Conservation (phyloP, 2,329 filamentous ascomycete genomes). For the Ceratocystis cubensis region DNA sequence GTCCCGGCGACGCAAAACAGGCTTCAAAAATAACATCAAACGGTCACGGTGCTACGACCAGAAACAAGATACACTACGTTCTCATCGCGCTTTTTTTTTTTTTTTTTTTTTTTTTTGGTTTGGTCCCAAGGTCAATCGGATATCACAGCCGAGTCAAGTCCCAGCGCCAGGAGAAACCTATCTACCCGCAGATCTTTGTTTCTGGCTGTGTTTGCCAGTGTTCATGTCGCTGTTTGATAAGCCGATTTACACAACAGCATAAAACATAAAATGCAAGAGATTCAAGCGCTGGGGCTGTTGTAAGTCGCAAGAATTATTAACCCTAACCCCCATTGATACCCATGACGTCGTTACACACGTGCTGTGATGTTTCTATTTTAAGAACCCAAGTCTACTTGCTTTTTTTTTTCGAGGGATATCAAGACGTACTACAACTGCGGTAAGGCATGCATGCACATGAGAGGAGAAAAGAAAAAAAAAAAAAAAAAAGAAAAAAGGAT, state of each 20-base stretch:
- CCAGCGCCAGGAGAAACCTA: not conserved
- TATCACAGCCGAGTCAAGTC: too few species aligned
- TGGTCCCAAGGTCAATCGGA: too few species aligned
- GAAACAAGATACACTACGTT: too few species aligned
- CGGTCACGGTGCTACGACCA: too few species aligned
- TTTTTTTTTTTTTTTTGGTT: too few species aligned
- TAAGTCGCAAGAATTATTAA: not conserved
- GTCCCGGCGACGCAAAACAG: too few species aligned
- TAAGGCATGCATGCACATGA: too few species aligned
- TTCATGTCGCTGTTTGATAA: not conserved
- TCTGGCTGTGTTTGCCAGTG: not conserved
- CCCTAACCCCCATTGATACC: not conserved
- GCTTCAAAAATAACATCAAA: too few species aligned
- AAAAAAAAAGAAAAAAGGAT: not conserved
- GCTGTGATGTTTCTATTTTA: not conserved
- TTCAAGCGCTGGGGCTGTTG: not conserved
- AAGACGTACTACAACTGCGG: too few species aligned
- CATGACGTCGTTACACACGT: not conserved
- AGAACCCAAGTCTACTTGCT: not conserved
- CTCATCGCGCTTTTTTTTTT: too few species aligned
- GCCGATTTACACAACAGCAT: not conserved
- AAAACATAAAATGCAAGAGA: too few species aligned
- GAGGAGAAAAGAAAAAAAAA: not conserved
- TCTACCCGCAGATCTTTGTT: not conserved
- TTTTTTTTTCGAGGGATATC: not conserved